These are phyloP conservation scores for Beverwykella pulmonaria DNA, from an alignment of 495 filamentous ascomycete species.

Conservation along the genomic window DNA sequence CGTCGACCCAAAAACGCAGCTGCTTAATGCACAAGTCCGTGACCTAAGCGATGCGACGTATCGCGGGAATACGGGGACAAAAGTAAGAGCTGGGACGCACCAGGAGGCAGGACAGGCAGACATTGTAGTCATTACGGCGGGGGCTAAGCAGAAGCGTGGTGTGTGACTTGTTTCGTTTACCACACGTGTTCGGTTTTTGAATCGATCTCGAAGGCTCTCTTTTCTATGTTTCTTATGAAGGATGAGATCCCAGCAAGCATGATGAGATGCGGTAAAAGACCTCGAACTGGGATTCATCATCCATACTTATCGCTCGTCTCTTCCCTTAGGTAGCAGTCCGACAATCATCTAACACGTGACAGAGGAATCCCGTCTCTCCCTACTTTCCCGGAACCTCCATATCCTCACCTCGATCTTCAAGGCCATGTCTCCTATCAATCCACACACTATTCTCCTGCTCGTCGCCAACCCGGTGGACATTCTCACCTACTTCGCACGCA, in stretches of 20 bases:
- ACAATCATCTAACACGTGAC: not conserved
- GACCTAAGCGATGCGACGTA: constrained; percentile 53
- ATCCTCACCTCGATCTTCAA: constrained; percentile 47
- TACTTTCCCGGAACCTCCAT: constrained; percentile 49
- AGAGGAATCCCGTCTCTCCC: constrained; percentile 50
- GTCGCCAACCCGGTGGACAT: constrained; percentile 56
- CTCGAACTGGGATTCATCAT: too few relatives aligned
- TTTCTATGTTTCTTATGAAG: too few relatives aligned
- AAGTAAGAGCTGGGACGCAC: constrained; percentile 45
- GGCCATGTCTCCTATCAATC: constrained; percentile 47
- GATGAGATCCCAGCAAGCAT: too few relatives aligned
- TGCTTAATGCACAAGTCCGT: constrained; percentile 50
- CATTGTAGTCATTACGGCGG: constrained; percentile 53
- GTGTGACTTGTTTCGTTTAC: constrained; percentile 3
- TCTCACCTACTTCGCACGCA: constrained; percentile 48
- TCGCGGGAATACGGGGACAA: constrained; percentile 38
- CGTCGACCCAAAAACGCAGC: constrained; percentile 48
- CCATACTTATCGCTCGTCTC: not conserved
- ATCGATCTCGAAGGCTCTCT: not conserved
- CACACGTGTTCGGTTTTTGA: not conserved
- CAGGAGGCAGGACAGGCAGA: constrained; percentile 51
- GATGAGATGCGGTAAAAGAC: too few relatives aligned
- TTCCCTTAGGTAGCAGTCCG: too few relatives aligned
- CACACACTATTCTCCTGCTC: constrained; percentile 48
- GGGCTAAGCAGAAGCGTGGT: constrained; percentile 46